Evolutionary conservation across 768 basidiomycete species (phyloP), one percentile per base, ranked within the genome.

Genomic region (Leucogyrophana mollusca): DNA sequence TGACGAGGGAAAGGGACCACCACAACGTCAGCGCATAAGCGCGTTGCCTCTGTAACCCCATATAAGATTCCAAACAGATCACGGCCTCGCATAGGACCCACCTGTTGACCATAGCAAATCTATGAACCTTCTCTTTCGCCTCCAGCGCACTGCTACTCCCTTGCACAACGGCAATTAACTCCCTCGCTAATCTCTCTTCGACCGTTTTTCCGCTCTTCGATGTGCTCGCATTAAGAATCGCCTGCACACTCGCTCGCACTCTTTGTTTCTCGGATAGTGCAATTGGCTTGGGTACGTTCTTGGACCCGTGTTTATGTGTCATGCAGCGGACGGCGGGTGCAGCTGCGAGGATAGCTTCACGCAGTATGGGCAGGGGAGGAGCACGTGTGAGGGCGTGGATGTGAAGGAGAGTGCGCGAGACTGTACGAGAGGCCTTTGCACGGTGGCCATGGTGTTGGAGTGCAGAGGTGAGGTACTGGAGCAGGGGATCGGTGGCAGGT

Each of bases 231-330:
- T 82, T 68, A 36, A 91, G 53, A 13, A 96, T 83, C 78, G 86
- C 90, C 50, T 73, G 60, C 30, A 95, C 72, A 3, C 83, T 93
- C 39, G 71, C 76, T 25, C 80, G 75, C 36, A 81, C 78, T 27
- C 92, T 75, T 69, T 94, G 91, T 59, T 87, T 81, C 69, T 93
- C 91, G 43, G 74, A 83, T 46, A 96, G 71, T 1, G 90, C 82
- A 10, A 80, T 68, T 0, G 94, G 93, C 33, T 74, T 79, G 35
- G 73, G 65, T 9, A 83, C 62, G n/a, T 69, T 74, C 67, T 93
- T 93, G 14, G 82, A 78, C 2, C 80, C 80, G 38, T 73, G 72
- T 43, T 79, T 79, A 53, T 81, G 76, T 22, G 76, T 79, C 49
- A 80, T 59, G 39, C 71, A 72, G 20, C 82, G 75, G 21, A 94